Evolutionary conservation across 345 rosid species (phyloP).

Genomic region (Schrenkiella parvula): DNA sequence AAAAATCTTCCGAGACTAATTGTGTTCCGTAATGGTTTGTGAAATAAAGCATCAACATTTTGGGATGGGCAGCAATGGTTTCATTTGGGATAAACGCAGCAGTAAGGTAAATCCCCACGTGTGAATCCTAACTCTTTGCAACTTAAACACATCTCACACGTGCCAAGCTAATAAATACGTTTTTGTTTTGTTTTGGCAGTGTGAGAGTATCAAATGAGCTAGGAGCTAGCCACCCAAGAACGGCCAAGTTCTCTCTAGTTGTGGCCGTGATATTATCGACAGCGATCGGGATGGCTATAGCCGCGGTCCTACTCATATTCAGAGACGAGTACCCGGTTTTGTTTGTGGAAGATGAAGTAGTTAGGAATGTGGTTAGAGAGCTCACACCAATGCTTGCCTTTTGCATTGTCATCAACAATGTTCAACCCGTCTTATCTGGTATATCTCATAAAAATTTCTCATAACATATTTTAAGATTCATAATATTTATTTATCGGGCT

Average conservation of each 20-base stretch:
- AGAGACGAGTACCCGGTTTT: slow-evolving; percentile 50
- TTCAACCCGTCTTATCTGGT: slow-evolving; percentile 96
- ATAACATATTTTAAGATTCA: neutral
- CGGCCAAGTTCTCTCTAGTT: slow-evolving; percentile 59
- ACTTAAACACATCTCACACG: neutral
- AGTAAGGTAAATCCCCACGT: slow-evolving; percentile 43
- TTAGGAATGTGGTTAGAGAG: slow-evolving; percentile 45
- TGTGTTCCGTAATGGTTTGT: neutral
- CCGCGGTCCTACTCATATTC: slow-evolving; percentile 40
- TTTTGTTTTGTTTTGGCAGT: slow-evolving; percentile 31
- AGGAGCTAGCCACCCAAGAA: slow-evolving; percentile 79
- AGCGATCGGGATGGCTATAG: slow-evolving; percentile 41
- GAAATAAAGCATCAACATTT: slow-evolving; percentile 51
- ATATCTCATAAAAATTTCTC: neutral
- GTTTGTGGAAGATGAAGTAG: slow-evolving; percentile 55
- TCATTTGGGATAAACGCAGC: slow-evolving; percentile 81
- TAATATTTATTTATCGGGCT: neutral
- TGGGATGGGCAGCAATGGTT: slow-evolving; percentile 89
- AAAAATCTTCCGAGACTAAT: neutral
- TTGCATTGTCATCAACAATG: slow-evolving; percentile 62
- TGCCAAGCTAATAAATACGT: neutral
- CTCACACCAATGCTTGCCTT: slow-evolving; percentile 70
- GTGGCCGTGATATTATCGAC: slow-evolving; percentile 59
- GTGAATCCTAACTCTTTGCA: neutral
- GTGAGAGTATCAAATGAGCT: slow-evolving; percentile 85